These are phyloP conservation scores for Mucor irregularis DNA, from an alignment of 371 early-diverging fungal species.

Conservation along the genomic window DNA sequence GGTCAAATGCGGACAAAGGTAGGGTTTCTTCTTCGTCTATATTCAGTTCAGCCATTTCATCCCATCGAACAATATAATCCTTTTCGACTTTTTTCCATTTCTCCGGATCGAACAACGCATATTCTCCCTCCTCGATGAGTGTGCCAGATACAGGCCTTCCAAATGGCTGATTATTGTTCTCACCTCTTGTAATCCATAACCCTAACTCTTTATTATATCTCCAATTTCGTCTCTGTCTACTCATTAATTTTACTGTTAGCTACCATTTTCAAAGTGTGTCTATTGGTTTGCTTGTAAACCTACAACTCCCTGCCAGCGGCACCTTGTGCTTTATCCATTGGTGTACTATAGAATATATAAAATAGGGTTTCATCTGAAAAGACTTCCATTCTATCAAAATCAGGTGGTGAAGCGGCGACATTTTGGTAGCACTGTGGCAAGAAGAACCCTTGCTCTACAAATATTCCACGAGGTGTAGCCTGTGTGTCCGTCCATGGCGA, in stretches of 20 bases:
- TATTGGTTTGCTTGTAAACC: background rate
- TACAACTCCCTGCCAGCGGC: slow-evolving; percentile 86
- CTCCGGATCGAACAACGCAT: slow-evolving; percentile 80
- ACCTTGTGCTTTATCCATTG: slow-evolving; percentile 86
- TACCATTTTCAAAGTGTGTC: background rate
- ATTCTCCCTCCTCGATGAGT: slow-evolving; percentile 65
- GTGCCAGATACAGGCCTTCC: slow-evolving; percentile 39
- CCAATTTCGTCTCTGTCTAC: slow-evolving; percentile 77
- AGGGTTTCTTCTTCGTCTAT: too few relatives aligned
- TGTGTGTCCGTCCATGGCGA: slow-evolving; percentile 78
- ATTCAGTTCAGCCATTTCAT: too few relatives aligned
- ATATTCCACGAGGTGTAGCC: slow-evolving; percentile 30
- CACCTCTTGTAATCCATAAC: slow-evolving; percentile 78
- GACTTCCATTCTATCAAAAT: slow-evolving; percentile 59
- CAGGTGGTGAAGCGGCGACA: slow-evolving; percentile 65
- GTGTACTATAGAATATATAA: slow-evolving; percentile 91
- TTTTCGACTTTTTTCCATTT: slow-evolving; percentile 78
- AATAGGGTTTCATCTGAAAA: slow-evolving; percentile 90
- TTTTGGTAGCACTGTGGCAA: slow-evolving; percentile 68
- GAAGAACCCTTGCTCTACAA: slow-evolving; percentile 71
- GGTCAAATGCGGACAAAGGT: too few relatives aligned
- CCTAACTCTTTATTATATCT: slow-evolving; percentile 83
- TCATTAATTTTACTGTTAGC: background rate
- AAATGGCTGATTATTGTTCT: slow-evolving; percentile 13
- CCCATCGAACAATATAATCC: slow-evolving; percentile 76